Evolutionary conservation across 768 basidiomycete species (phyloP).

Genomic region (Candolleomyces aberdarensis): DNA sequence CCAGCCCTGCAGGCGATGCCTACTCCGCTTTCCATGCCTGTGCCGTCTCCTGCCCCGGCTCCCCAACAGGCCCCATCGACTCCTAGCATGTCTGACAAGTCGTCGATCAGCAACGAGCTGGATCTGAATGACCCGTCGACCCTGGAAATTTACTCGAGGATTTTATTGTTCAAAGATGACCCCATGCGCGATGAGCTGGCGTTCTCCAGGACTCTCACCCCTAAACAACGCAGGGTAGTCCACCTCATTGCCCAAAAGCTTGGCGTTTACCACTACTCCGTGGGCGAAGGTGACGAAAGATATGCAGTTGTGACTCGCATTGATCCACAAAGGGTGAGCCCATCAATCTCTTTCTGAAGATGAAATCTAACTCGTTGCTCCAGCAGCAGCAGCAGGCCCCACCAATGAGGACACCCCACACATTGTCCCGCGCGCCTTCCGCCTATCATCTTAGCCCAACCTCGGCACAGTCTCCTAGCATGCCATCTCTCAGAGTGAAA

Average conservation of each 20-base stretch:
- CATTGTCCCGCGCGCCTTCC: conserved; percentile 78
- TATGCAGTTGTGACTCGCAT: conserved; percentile 93
- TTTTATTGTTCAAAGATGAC: conserved; percentile 96
- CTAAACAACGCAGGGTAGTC: conserved; percentile 88
- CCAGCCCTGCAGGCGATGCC: conserved; percentile 50
- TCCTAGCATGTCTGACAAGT: conserved; percentile 64
- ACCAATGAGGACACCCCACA: conserved; percentile 34
- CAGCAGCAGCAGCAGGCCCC: conserved; percentile 45
- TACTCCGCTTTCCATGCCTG: conserved; percentile 38
- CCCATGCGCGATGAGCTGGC: conserved; percentile 96
- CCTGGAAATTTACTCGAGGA: conserved; percentile 94
- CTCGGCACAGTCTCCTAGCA: conserved; percentile 37
- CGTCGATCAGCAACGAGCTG: conserved; percentile 58
- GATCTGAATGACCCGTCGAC: conserved; percentile 96
- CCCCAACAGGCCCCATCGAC: conserved; percentile 53
- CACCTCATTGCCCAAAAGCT: conserved; percentile 96
- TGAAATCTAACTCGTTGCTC: conserved; percentile 25
- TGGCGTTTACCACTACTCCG: conserved; percentile 90
- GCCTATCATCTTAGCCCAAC: conserved; percentile 64
- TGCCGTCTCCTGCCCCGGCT: conserved; percentile 49
- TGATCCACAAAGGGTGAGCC: conserved; percentile 76
- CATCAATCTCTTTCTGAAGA: conserved; percentile 8
- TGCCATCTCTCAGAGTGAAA: conserved; percentile 76
- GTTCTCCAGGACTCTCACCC: conserved; percentile 82
- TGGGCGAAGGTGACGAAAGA: conserved; percentile 89